Base-by-base conservation (phyloP, 169 alveolate species). In the Prorocentrum cordatum region DNA sequence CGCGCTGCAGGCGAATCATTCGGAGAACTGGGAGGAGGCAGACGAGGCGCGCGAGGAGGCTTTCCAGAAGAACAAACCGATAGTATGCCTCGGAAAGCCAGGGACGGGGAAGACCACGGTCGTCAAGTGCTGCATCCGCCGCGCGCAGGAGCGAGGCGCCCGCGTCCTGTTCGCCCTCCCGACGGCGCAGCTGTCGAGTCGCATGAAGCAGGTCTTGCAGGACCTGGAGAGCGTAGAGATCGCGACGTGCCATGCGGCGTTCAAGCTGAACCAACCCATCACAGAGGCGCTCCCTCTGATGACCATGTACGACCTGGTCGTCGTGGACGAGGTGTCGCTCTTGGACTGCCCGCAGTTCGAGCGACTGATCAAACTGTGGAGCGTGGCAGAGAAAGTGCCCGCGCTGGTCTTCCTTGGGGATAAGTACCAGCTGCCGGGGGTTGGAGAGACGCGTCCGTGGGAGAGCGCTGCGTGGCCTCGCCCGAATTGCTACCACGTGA, bases 91-190 rank as follows among this genome's bases (percentile, higher is more conserved):
- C n/a, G n/a, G n/a, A n/a, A n/a, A n/a, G 42, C 85, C 85, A 3
- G 85, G 83, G 26, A 72, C 68, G 18, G 83, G 83, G 29, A 72
- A 72, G 47, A 72, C 82, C n/a, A 14, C 22, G 16, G 82, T 70
- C 47, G 24, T 70, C 29, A 36, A 70, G 36, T 27, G 18, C 31
- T 42, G 32, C n/a, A 70, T 70, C 42, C 64, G 64, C 9, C 3
- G 16, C 0, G 36, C 64, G 82, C 1, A 70, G 82, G 38, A 33
- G 42, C 3, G 3, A 14, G 82, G 82, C 58, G 79, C 79, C 12
- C 6, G 79, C 6, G 22, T 67, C 35, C 39, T 70, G 42, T 70
- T 70, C 38, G 39, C 82, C 1, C 16, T 70, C 39, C 82, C 82
- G 18, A 38, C 64, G 2, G 82, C 64, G 0, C 82, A 70, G 62